Percentiles rank a stretch among this genome's conserved stretches.
These are phyloP conservation scores for Suillus decipiens DNA, from an alignment of 768 basidiomycete species.

Conservation along the genomic window DNA sequence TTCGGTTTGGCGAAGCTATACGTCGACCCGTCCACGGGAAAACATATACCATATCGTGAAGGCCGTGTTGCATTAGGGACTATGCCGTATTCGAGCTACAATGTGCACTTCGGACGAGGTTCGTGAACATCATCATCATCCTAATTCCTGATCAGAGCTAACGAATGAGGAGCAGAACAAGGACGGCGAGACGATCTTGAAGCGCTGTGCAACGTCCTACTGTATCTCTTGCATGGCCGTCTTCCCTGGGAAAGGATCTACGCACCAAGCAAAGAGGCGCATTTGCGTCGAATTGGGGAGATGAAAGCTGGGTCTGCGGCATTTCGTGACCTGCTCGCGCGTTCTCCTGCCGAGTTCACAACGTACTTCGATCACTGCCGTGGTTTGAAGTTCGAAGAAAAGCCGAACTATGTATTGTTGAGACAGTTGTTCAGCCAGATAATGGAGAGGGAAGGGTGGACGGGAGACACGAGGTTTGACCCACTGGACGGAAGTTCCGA, in stretches of 20 bases:
- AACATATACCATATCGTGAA: not conserved
- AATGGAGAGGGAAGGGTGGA: conserved; percentile 1
- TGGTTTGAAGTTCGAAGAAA: conserved; percentile 21
- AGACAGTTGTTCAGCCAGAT: conserved; percentile 14
- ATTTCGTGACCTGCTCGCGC: conserved; percentile 4
- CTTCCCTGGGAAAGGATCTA: conserved; percentile 27
- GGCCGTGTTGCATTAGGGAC: not conserved
- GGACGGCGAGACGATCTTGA: conserved; percentile 29
- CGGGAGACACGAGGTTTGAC: not conserved
- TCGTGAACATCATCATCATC: not conserved
- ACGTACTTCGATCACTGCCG: conserved; percentile 20
- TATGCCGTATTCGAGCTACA: conserved; percentile 5
- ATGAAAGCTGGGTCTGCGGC: conserved; percentile 17
- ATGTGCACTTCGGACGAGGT: conserved; percentile 20
- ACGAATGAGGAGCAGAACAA: conserved; percentile 13
- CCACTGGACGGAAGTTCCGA: not conserved
- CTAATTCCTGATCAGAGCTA: not conserved
- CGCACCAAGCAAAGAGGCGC: conserved; percentile 7
- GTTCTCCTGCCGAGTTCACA: conserved; percentile 13
- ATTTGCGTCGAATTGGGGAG: conserved; percentile 13
- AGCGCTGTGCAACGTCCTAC: conserved; percentile 19
- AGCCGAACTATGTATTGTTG: conserved; percentile 23
- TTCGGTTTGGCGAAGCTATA: conserved; percentile 20
- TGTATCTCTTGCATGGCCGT: conserved; percentile 23
- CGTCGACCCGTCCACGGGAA: conserved; percentile 1